Base-by-base conservation (phyloP, 225 moss, liverwort and hornwort genomes). In the Marchantia paleacea region DNA sequence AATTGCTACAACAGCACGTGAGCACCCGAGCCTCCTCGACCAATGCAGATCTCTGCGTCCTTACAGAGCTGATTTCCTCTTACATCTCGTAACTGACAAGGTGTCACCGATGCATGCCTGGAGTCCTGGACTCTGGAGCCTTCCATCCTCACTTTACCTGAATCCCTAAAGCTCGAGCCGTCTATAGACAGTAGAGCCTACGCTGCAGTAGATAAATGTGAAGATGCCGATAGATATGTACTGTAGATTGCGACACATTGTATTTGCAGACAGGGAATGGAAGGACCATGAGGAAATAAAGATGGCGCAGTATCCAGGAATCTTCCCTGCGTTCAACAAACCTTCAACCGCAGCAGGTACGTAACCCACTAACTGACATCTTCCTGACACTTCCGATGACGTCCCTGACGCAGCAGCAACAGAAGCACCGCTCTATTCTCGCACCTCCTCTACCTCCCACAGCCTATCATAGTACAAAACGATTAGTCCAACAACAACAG, bases 301-400 rank as follows among this genome's bases (percentile, higher is more conserved):
- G 39, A 39, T 39, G 5, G 39, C 5, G 39, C 39, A 39, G 57
- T 57, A 5, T 57, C 14, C 57, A 57, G 68, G 30, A 68, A 68
- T 68, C 68, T 68, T 68, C 68, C 2, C 68, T 68, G 30, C 30
- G 29, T 29, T 68, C 68, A 68, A 68, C 68, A 68, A 68, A 68
- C 68, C 24, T 30, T 31, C 68, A 68, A 68, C 68, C 9, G 8
- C 39, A 39, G 39, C 39, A 39, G 31, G 29, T 68, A 68, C 30
- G 16, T 12, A 28, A 2, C 26, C 66, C 28, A n/a, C 57, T 57
- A 5, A 57, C 57, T 22, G 7, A 62, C 62, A 7, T 3, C 11
- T 0, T 68, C 5, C 68, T 68, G 68, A 25, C 29, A 29, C 68
- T 13, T 68, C 9, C 14, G 12, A 29, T 66, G 29, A 26, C 66